Base-by-base conservation (phyloP, 345 rosid species). In the Dipteronia dyeriana region DNA sequence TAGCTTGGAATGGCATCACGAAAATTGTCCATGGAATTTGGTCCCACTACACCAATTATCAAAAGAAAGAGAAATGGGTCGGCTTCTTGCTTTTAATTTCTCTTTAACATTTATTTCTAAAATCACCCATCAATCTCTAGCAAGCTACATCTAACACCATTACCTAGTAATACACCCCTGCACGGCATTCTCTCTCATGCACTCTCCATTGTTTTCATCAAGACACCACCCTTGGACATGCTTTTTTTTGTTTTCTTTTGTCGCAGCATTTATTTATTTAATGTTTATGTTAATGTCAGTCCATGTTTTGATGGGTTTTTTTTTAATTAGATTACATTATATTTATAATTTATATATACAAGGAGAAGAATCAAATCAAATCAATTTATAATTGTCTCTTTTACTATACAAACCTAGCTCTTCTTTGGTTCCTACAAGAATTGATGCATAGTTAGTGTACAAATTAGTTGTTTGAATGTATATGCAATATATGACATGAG, bases 1-100 rank as follows among this genome's bases (percentile, higher is more conserved):
- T 41, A 34, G 11, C 78, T 79, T 69, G 70, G 75, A 74, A 74
- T 78, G 79, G 82, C 80, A 85, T 83, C 84, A 79, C 78, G 65
- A 78, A 82, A 69, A 56, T 84, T 88, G 87, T 81, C 71, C 74
- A 72, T 65, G 68, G 14, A 7, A 71, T 47, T 76, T 66, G 84
- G 84, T 19, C 82, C 84, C 86, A 80, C 45, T 41, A 7, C 11
- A 41, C 45, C 85, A 47, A 23, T 29, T 13, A 59, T 59, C 63
- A 59, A 59, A 59, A 53, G 57, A 67, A 65, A 34, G 19, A 64
- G 16, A 26, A 41, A 41, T 41, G 57, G 62, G 82, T 68, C 68
- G 70, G 65, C 73, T 78, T 11, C 73, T 75, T 11, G 38, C 38
- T 14, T 60, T 20, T 8, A 8, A 25, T 26, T 9, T 25, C 8